Percentiles rank a stretch among this genome's conserved stretches.
These are phyloP conservation scores for Leptographium flavum DNA, from an alignment of 2,329 filamentous ascomycete species.

Conservation along the genomic window DNA sequence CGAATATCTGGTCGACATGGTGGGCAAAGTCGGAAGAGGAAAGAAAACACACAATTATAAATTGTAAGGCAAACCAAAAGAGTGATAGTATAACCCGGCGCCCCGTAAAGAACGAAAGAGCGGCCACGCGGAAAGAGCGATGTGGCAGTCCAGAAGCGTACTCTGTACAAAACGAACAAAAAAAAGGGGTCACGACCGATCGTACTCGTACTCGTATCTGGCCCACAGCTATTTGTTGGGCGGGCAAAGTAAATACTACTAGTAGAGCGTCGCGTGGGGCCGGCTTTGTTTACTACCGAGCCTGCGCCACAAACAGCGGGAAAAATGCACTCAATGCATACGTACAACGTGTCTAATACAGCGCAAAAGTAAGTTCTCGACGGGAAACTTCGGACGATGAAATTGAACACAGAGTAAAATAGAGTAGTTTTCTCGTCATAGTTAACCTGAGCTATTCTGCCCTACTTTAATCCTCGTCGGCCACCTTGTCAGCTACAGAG, in stretches of 20 bases:
- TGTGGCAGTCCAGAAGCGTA: not conserved
- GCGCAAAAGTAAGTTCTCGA: no score
- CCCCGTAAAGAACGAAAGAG: not conserved
- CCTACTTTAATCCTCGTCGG: conserved; percentile 28
- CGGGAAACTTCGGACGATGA: no score
- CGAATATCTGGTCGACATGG: conserved; percentile 19
- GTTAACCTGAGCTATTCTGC: not conserved
- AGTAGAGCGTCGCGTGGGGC: not conserved
- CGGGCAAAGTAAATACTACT: not conserved
- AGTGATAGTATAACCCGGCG: not conserved
- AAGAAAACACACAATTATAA: not conserved
- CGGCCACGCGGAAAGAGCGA: not conserved
- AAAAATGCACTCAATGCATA: no score
- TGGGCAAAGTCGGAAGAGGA: not conserved
- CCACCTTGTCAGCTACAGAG: conserved; percentile 36
- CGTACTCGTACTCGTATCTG: conserved; percentile 3
- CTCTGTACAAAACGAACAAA: not conserved
- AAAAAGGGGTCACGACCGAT: not conserved
- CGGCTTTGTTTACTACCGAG: not conserved
- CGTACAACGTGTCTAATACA: no score
- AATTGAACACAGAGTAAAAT: no score
- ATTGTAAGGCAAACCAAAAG: not conserved
- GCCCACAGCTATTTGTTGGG: not conserved
- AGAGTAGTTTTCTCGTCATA: no score
- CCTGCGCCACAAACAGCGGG: no score